These are phyloP conservation scores for Penicillium sp. DNA, from an alignment of 2,329 filamentous ascomycete genomes.

Conservation along the genomic window DNA sequence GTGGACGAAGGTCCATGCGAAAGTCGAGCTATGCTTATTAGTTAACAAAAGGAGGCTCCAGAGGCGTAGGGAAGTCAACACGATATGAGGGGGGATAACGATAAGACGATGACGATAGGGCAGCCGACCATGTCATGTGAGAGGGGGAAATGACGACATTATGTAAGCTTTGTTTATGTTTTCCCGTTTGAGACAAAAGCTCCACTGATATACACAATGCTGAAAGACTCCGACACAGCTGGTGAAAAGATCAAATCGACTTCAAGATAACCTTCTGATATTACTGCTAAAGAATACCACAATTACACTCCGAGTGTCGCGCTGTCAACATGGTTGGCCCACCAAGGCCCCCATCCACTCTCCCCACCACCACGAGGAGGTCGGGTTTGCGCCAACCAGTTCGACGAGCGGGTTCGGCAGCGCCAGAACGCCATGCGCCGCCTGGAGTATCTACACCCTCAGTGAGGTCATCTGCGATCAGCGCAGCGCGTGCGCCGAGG, in stretches of 20 bases:
- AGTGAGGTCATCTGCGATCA: slow-evolving; percentile 48
- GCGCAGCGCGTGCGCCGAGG: slow-evolving; percentile 30
- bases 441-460: slow-evolving; percentile 66
- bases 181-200: slow-evolving; percentile 7
- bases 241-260: background rate
- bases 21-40: background rate
- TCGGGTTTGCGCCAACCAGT: slow-evolving; percentile 45
- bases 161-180: slow-evolving; percentile 22
- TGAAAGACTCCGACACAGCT: background rate
- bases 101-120: slow-evolving; percentile 8
- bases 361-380: slow-evolving; percentile 42
- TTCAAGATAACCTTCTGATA: background rate
- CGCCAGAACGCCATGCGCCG: slow-evolving; percentile 53
- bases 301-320: background rate
- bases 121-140: slow-evolving; percentile 17
- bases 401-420: slow-evolving; percentile 46
- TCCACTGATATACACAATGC: slow-evolving; percentile 7
- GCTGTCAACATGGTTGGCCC: slow-evolving; percentile 45
- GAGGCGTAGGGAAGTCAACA: background rate
- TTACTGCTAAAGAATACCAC: background rate
- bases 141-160: slow-evolving; percentile 10
- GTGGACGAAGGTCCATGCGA: background rate
- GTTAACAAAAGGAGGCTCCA: background rate
- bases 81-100: slow-evolving; percentile 1
- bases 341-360: slow-evolving; percentile 42